A percentile compares a stretch with the other conserved stretches of the same genome.
Evolutionary conservation across 2,329 filamentous ascomycete genomes (phyloP).

Genomic region (Phaeosphaeria sp.): DNA sequence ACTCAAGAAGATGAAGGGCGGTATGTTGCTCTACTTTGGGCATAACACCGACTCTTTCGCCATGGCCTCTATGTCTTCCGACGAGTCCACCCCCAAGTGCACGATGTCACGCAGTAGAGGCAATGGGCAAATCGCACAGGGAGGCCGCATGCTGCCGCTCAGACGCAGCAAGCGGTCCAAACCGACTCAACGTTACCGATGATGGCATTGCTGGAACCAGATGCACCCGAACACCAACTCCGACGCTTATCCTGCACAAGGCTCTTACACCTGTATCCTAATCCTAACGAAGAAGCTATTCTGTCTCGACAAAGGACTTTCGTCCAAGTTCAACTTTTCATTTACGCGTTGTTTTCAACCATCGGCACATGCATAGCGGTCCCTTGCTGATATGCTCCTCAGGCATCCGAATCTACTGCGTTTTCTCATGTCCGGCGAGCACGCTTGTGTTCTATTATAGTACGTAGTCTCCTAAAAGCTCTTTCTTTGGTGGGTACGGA

Average conservation of each 20-base stretch:
- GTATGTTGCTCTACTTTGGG: slow-evolving; percentile 87
- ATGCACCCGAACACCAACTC: neutral
- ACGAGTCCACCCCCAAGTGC: slow-evolving; percentile 75
- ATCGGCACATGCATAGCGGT: neutral
- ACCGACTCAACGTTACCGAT: slow-evolving; percentile 3
- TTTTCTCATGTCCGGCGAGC: neutral
- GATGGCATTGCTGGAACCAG: neutral
- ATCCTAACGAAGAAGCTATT: neutral
- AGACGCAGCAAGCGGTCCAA: slow-evolving; percentile 41
- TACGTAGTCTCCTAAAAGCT: neutral
- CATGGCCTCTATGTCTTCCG: slow-evolving; percentile 84
- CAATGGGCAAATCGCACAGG: slow-evolving; percentile 60
- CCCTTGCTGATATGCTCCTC: neutral
- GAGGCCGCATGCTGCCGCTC: slow-evolving; percentile 59
- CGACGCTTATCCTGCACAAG: neutral
- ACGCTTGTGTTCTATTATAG: neutral
- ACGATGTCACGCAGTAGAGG: slow-evolving; percentile 82
- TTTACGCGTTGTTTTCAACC: neutral
- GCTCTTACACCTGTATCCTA: too few species aligned
- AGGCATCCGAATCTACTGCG: neutral
- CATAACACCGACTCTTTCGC: slow-evolving; percentile 94
- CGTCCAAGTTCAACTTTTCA: neutral
- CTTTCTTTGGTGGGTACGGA: neutral
- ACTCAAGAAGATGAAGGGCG: slow-evolving; percentile 80
- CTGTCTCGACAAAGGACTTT: neutral